phyloP scores from a whole-genome alignment of 805 yeast species.

The Barnettozyma salicaria region DNA sequence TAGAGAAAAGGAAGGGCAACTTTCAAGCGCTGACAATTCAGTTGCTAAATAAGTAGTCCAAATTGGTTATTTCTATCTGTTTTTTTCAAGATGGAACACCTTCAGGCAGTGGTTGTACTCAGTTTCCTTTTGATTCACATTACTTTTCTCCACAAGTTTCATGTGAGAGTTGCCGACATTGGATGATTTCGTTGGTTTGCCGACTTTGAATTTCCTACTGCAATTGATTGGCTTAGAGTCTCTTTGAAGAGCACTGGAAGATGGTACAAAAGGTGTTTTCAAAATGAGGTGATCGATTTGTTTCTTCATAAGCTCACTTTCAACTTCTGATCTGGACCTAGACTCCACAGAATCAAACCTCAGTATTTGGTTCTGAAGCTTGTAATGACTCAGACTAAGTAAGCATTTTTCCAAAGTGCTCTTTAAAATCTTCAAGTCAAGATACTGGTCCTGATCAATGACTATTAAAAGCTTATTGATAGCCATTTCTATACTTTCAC shows the following conservation, averaged over 20 bases:
- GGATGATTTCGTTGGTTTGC: too few species aligned
- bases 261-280: slow-evolving; percentile 19
- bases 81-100: slow-evolving; percentile 17
- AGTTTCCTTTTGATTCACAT: slow-evolving; percentile 3
- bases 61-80: background rate
- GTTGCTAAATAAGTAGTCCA: background rate
- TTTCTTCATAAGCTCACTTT: slow-evolving; percentile 19
- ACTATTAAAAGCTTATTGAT: slow-evolving; percentile 2
- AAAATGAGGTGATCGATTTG: slow-evolving; percentile 19
- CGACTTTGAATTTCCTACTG: background rate
- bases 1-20: too few species aligned
- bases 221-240: too few species aligned
- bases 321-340: slow-evolving; percentile 19
- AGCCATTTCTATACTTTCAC: slow-evolving; percentile 2
- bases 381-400: slow-evolving; percentile 16
- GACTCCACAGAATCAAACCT: slow-evolving; percentile 20
- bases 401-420: slow-evolving; percentile 12
- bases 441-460: slow-evolving; percentile 1
- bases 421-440: slow-evolving; percentile 5
- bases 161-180: slow-evolving; percentile 6
- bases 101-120: slow-evolving; percentile 15
- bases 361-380: slow-evolving; percentile 18
- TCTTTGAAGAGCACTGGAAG: background rate
- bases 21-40: too few species aligned
- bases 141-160: slow-evolving; percentile 13